These are phyloP conservation scores for Helianthus tuberosus DNA, from an alignment of 129 eudicot species.

Conservation along the genomic window DNA sequence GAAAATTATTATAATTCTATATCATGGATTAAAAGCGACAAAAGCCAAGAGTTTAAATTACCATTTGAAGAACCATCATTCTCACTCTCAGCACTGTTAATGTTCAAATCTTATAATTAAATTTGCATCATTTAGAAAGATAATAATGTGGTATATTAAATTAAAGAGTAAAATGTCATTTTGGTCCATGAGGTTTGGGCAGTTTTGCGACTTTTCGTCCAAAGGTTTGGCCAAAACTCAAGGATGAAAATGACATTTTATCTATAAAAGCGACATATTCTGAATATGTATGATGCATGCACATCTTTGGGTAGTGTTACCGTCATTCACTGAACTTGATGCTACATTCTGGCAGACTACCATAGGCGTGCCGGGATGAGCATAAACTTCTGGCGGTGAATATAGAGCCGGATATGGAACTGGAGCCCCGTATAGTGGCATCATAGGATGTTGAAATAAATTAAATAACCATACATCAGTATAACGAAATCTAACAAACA, in stretches of 20 bases:
- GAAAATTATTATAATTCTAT: neutral
- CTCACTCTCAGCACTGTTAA: slow-evolving; percentile 76
- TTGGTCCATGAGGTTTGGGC: too few species aligned
- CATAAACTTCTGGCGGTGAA: slow-evolving; percentile 77
- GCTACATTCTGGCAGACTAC: slow-evolving; percentile 56
- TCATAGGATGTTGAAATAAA: slow-evolving; percentile 74
- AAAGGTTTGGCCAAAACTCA: too few species aligned
- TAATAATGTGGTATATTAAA: neutral
- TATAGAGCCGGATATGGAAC: slow-evolving; percentile 88
- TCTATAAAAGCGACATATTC: too few species aligned
- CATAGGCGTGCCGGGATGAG: slow-evolving; percentile 74
- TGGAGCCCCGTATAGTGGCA: slow-evolving; percentile 89
- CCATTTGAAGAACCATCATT: slow-evolving; percentile 87
- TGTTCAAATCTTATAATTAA: neutral
- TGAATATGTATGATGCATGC: neutral
- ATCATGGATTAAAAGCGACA: neutral
- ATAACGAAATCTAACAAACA: neutral
- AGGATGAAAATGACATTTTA: too few species aligned
- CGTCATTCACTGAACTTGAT: slow-evolving; percentile 93
- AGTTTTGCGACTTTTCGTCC: too few species aligned
- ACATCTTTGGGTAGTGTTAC: slow-evolving; percentile 77
- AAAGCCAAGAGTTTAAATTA: slow-evolving; percentile 28
- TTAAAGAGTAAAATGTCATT: neutral
- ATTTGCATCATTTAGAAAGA: neutral
- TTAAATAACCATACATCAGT: neutral